These are phyloP conservation scores for Hemerocallis citrina DNA, from an alignment of 106 monocot species.

Conservation along the genomic window DNA sequence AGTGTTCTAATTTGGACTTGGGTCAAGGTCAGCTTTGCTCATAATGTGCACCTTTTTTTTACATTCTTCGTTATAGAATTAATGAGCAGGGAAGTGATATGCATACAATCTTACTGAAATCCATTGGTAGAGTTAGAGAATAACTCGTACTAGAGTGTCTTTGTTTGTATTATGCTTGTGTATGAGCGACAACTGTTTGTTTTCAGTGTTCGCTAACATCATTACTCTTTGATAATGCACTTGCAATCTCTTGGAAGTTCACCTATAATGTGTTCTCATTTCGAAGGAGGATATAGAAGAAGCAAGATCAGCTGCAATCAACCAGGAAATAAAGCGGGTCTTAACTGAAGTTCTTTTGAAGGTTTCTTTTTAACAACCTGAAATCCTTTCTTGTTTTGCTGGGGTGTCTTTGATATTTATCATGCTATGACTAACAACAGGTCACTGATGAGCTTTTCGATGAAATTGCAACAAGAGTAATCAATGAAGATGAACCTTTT, in stretches of 20 bases:
- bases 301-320: slow-evolving; percentile 48
- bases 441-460: slow-evolving; percentile 84
- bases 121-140: no score
- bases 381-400: not conserved
- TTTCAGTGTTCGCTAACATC: not conserved
- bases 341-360: slow-evolving; percentile 75
- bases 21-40: no score
- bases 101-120: no score
- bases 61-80: no score
- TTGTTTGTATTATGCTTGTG: no score
- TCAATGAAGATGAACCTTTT: slow-evolving; percentile 45
- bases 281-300: slow-evolving; percentile 66
- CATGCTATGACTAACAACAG: slow-evolving; percentile 32
- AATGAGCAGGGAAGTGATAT: no score
- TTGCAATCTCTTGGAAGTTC: not conserved
- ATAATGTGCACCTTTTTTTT: no score
- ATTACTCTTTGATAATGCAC: not conserved
- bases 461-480: slow-evolving; percentile 74
- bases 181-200: no score
- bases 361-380: slow-evolving; percentile 20
- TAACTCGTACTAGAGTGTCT: no score
- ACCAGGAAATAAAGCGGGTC: slow-evolving; percentile 73
- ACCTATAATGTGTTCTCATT: slow-evolving; percentile 4
- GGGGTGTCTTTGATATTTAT: not conserved
- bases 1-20: no score